A percentile compares a stretch with the other conserved stretches of the same genome.
These are phyloP conservation scores for Nicotiana undulata DNA, from an alignment of 257 asterid species.

Conservation along the genomic window DNA sequence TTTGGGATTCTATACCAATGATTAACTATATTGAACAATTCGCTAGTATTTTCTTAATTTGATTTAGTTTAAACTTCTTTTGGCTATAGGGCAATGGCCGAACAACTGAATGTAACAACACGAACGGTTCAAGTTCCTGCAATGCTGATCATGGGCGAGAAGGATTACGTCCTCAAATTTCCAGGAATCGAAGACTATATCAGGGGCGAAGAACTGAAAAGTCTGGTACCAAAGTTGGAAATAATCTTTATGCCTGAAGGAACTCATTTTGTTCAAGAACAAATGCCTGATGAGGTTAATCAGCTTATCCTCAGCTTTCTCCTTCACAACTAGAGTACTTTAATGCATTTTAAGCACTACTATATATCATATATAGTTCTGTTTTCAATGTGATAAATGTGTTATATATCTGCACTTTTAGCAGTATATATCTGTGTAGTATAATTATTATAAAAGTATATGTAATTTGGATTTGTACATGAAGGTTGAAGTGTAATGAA, in stretches of 20 bases:
- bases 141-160: conserved; percentile 62
- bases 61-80: background rate
- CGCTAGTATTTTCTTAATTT: too few relatives aligned
- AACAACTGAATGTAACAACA: conserved; percentile 2
- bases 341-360: too few relatives aligned
- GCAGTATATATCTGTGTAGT: background rate
- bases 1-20: too few relatives aligned
- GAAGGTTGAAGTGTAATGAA: background rate
- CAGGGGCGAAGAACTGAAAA: conserved; percentile 30
- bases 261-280: conserved; percentile 72
- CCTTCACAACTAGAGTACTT: conserved; percentile 21
- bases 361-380: too few relatives aligned
- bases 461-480: background rate
- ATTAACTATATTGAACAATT: too few relatives aligned
- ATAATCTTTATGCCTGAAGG: conserved; percentile 52
- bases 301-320: conserved; percentile 30
- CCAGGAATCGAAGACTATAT: conserved; percentile 24
- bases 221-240: conserved; percentile 48
- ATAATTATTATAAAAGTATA: too few relatives aligned
- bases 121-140: conserved; percentile 49
- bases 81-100: conserved; percentile 29
- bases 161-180: conserved; percentile 43
- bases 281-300: conserved; percentile 42
- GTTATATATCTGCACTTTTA: background rate
- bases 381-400: background rate